Evolutionary conservation across 225 moss, liverwort and hornwort genomes (phyloP), one percentile per base, ranked within the genome.

Genomic region (Ulota crispa): DNA sequence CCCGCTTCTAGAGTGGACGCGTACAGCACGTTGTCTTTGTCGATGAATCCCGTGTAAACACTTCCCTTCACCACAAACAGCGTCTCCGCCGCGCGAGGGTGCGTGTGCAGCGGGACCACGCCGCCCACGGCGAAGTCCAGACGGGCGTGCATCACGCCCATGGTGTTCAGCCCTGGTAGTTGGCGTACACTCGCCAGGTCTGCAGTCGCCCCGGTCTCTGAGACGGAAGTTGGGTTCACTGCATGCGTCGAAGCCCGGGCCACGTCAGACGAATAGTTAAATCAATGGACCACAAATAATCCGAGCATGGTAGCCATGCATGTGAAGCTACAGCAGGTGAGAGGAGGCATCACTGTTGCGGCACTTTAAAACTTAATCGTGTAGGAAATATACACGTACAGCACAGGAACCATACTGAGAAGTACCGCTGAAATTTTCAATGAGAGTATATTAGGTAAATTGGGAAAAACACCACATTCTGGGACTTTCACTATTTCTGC

Each of bases 41-140:
- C 56, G 57, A 73, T 37, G 56, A 73, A 73, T 15, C 73, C 73
- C 4, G 73, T 37, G 73, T 73, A 73, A 12, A 73, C 14, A 24
- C 36, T 36, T 8, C 73, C 73, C 36, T 73, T 73, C 24, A 73
- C 1, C 0, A 73, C 73, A 24, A 23, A 73, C 36, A 73, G 73
- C 24, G 73, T 57, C 37, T 73, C 73, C 16, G 73, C 11, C 23
- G 73, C 57, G 36, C 73, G 36, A 8, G 73, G 73, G 57, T 73
- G 73, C 0, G 73, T 37, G 57, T 73, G 73, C 8, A 73, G 73
- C 0, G 73, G 73, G 36, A 73, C 5, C 32, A 73, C 73, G 37
- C 73, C 73, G 9, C 73, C 57, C 4, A 73, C 24, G 37, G 4
- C 57, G 57, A 57, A 73, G 57, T 73, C 73, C 8, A 73, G 73